phyloP scores from a whole-genome alignment of 768 basidiomycete genomes.

The Rhodotorula taiwanensis region DNA sequence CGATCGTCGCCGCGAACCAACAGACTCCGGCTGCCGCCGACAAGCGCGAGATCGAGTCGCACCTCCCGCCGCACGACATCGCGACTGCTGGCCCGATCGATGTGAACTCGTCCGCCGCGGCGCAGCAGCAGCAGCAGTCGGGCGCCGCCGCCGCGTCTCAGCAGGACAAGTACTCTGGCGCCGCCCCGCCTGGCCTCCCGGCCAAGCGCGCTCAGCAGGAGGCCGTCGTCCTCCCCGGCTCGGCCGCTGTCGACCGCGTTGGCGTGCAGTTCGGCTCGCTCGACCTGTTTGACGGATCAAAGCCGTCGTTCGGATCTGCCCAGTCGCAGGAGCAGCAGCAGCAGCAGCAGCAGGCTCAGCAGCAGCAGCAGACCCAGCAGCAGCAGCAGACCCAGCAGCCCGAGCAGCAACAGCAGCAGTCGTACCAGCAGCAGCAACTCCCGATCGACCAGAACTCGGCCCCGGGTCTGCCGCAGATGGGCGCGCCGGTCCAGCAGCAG shows the following conservation, averaged over 20 bases:
- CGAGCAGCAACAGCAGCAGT: not conserved
- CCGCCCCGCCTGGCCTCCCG: constrained; percentile 33
- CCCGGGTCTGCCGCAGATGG: too few species aligned
- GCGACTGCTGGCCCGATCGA: constrained; percentile 38
- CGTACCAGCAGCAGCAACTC: not conserved
- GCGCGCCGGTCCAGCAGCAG: too few species aligned
- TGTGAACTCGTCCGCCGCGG: constrained; percentile 11
- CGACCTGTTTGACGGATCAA: constrained; percentile 29
- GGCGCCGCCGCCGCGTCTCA: constrained; percentile 4
- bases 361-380: not conserved
- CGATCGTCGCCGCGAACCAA: constrained; percentile 23
- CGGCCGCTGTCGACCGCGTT: constrained; percentile 30
- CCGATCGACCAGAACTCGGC: too few species aligned
- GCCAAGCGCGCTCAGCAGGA: constrained; percentile 37
- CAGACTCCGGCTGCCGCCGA: constrained; percentile 15
- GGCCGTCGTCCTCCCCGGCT: constrained; percentile 35
- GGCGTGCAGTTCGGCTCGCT: constrained; percentile 39
- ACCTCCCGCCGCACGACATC: constrained; percentile 37
- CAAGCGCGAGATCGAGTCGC: constrained; percentile 31
- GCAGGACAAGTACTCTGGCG: constrained; percentile 31
- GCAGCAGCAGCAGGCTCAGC: constrained; percentile 12
- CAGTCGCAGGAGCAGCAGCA: constrained; percentile 10
- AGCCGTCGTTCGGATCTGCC: constrained; percentile 18
- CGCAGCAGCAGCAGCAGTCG: constrained; percentile 5
- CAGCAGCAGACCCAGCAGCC: not conserved